These are phyloP conservation scores for Pholiota microspora DNA, from an alignment of 768 basidiomycete species.

Conservation along the genomic window DNA sequence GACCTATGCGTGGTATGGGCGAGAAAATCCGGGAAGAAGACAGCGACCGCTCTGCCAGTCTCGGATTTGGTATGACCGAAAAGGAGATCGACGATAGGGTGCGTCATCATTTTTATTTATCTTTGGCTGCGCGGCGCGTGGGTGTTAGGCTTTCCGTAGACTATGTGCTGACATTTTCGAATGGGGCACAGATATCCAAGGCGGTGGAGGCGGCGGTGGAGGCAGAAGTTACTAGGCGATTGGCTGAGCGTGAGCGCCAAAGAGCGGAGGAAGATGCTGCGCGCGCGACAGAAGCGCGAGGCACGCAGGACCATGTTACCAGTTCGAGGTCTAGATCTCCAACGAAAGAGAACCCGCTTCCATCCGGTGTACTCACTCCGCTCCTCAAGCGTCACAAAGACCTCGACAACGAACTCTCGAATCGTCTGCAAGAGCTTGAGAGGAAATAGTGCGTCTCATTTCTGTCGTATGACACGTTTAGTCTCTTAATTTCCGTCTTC, in stretches of 20 bases:
- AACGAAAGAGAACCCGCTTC: constrained; percentile 35
- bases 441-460: constrained; percentile 59
- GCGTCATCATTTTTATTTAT: constrained; percentile 19
- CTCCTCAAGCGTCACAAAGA: constrained; percentile 64
- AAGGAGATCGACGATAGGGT: constrained; percentile 77
- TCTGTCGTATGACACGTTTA: constrained; percentile 3
- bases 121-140: neutral
- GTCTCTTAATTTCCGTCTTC: neutral
- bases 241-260: constrained; percentile 49
- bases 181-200: constrained; percentile 53
- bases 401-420: constrained; percentile 64
- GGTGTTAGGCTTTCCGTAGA: neutral
- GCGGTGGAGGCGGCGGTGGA: constrained; percentile 77
- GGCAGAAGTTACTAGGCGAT: constrained; percentile 65
- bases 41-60: constrained; percentile 30
- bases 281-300: constrained; percentile 30
- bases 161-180: neutral
- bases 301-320: constrained; percentile 22
- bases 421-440: constrained; percentile 67
- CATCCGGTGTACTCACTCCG: constrained; percentile 56
- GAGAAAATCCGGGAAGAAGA: constrained; percentile 29
- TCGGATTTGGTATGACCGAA: constrained; percentile 50
- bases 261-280: constrained; percentile 34
- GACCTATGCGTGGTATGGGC: constrained; percentile 12
- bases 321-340: constrained; percentile 30